Evolutionary conservation across 1,284 basidiomycete species (phyloP), one percentile per base, ranked within the genome.

Genomic region (Puccinia triticina): DNA sequence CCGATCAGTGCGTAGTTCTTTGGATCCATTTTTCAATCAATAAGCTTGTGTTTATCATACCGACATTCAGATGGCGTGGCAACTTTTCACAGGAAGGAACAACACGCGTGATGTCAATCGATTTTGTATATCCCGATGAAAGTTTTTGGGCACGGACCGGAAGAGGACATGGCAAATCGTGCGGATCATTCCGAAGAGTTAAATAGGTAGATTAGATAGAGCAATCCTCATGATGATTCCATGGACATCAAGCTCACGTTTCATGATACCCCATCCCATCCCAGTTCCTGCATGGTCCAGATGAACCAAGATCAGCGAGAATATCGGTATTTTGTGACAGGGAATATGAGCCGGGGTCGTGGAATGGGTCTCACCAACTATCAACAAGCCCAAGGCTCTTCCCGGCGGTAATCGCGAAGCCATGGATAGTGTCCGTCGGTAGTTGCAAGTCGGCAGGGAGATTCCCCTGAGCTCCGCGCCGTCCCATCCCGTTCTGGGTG

Each of bases 221-320:
- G 40, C 40, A 12, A 7, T 43, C 40, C 40, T 4, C 7, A 43
- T 4, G 40, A 7, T 43, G 40, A 43, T 43, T 12, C 40, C 40
- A 43, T 12, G 12, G 4, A 43, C 40, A 12, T 12, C 4, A 43
- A 43, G 40, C 73, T 59, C 29, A 67, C 76, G 61, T 40, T 77
- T 77, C 76, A 77, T 77, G 21, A 77, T 64, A n/a, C 76, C 76
- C 76, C 76, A 77, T 2, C 76, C 76, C 61, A 77, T 64, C n/a
- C 76, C 76, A 37, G 76, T 77, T 48, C 76, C 76, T 77, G 29
- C n/a, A 67, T 67, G 23, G 4, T 7, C 66, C 26, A 59, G n/a
- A n/a, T n/a, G 40, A 43, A 12, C 26, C 12, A 34, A 4, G 7
- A 43, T 26, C 7, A 67, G 21, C 64, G 18, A 67, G 64, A 5